Percentiles rank a stretch among this genome's conserved stretches.
phyloP scores from a whole-genome alignment of 2,329 filamentous ascomycete genomes.

The Colletotrichum trifolii region DNA sequence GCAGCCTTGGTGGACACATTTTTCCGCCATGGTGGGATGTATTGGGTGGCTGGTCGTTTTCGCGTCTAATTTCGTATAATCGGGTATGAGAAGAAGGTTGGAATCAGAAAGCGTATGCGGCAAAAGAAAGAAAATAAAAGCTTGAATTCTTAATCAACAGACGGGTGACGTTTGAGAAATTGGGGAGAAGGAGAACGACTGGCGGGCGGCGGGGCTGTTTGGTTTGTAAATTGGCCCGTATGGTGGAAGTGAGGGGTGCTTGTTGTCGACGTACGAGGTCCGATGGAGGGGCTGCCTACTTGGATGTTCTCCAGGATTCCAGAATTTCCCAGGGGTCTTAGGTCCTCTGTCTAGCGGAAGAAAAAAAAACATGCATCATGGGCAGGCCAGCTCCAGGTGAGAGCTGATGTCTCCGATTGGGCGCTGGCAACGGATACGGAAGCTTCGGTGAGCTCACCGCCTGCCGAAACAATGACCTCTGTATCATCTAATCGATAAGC shows the following conservation, averaged over 20 bases:
- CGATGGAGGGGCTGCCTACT: slow-evolving; percentile 34
- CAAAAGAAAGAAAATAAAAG: background rate
- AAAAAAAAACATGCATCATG: slow-evolving; percentile 28
- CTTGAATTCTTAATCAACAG: slow-evolving; percentile 8
- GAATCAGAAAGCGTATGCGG: too few species aligned
- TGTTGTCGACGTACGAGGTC: slow-evolving; percentile 19
- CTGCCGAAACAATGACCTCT: background rate
- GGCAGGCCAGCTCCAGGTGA: slow-evolving; percentile 9
- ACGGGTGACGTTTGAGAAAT: slow-evolving; percentile 23
- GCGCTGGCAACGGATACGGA: too few species aligned
- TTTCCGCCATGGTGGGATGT: slow-evolving; percentile 70
- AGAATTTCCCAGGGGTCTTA: slow-evolving; percentile 37
- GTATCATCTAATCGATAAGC: background rate
- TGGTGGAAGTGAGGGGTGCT: slow-evolving; percentile 28
- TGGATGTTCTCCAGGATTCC: slow-evolving; percentile 38
- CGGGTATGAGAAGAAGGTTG: too few species aligned
- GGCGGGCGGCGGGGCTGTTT: slow-evolving; percentile 13
- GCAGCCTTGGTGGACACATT: slow-evolving; percentile 97
- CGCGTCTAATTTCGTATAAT: background rate
- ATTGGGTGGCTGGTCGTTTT: slow-evolving; percentile 30
- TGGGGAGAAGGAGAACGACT: background rate
- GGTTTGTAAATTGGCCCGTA: slow-evolving; percentile 25
- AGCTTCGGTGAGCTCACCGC: slow-evolving; percentile 15
- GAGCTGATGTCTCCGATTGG: slow-evolving; percentile 13
- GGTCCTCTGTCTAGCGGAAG: slow-evolving; percentile 11